Evolutionary conservation across 169 alveolate species (phyloP), one percentile per base, ranked within the genome.

Genomic region (Cryptosporidium sp.): DNA sequence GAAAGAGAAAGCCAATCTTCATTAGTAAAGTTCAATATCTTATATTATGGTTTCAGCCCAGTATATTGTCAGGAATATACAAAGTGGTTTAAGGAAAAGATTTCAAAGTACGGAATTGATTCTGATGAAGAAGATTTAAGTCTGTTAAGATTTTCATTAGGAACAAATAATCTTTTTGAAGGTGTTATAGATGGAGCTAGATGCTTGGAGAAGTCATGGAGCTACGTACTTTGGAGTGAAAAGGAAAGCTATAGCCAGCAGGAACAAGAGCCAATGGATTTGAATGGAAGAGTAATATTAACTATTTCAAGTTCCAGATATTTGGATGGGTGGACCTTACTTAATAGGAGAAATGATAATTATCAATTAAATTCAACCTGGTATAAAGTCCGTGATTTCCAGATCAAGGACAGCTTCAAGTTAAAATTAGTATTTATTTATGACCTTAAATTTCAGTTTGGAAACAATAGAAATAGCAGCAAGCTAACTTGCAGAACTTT

Each of bases 311-410:
- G 18, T 31, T 37, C 89, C n/a, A 80, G 89, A 48, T 21, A 0
- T 18, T 23, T 62, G 51, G 89, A 80, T 43, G 75, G 75, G 12
- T 80, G 89, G 89, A 45, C n/a, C 12, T 35, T 80, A 21, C 48
- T 80, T n/a, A 59, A 43, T 80, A 65, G 55, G 21, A 80, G 14
- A n/a, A 65, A 80, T 16, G 23, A 21, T 12, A 65, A 48, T 23
- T 4, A 29, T 18, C 33, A 29, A 14, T 43, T 80, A 41, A 23
- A 23, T 23, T 59, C 75, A 41, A 43, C 26, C n/a, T 80, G 89
- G 89, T 62, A 45, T 18, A 80, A 80, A 65, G 37, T 62, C n/a
- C 26, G 51, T 43, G 75, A 59, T 80, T 12, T 29, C 26, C 18
- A 29, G 16, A 80, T 31, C 26, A n/a, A 0, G 10, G 2, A 71